phyloP scores from a whole-genome alignment of 108 stramenopile species.

The Mediolabrus comicus region DNA sequence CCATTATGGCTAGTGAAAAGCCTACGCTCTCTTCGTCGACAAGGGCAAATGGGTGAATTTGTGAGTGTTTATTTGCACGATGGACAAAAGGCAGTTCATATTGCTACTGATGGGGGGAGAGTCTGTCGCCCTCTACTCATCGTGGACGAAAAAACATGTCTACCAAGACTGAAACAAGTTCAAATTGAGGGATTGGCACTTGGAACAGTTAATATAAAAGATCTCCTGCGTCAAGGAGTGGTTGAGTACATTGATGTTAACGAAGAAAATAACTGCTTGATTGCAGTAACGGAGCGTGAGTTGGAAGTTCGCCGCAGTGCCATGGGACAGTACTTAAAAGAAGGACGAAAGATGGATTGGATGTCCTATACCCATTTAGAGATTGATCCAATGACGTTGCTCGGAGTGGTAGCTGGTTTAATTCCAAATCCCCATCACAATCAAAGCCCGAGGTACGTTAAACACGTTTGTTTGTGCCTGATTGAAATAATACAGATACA shows the following conservation, averaged over 20 bases:
- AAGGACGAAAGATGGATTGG: constrained; percentile 30
- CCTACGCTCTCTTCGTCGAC: constrained; percentile 82
- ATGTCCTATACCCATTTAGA: constrained; percentile 96
- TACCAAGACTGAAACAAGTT: constrained; percentile 73
- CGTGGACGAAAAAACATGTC: constrained; percentile 81
- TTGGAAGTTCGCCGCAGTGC: constrained; percentile 70
- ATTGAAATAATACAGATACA: neutral
- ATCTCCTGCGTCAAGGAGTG: constrained; percentile 88
- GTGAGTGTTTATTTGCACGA: constrained; percentile 96
- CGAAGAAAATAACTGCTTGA: constrained; percentile 98
- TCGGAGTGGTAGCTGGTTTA: constrained; percentile 97
- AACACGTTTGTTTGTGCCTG: neutral
- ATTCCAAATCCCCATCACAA: constrained; percentile 99
- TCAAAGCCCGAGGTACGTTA: constrained; percentile 84
- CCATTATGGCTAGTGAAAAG: constrained; percentile 75
- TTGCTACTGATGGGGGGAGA: constrained; percentile 97
- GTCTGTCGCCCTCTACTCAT: constrained; percentile 97
- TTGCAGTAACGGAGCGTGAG: constrained; percentile 90
- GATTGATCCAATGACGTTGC: constrained; percentile 96
- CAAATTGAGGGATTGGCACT: constrained; percentile 83
- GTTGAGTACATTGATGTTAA: constrained; percentile 99
- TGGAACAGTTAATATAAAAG: constrained; percentile 70
- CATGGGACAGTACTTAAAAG: constrained; percentile 39
- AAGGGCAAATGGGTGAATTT: constrained; percentile 93
- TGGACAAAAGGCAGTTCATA: constrained; percentile 93